These are phyloP conservation scores for Aspergillus egyptiacus DNA, from an alignment of 495 filamentous ascomycete genomes.

Conservation along the genomic window DNA sequence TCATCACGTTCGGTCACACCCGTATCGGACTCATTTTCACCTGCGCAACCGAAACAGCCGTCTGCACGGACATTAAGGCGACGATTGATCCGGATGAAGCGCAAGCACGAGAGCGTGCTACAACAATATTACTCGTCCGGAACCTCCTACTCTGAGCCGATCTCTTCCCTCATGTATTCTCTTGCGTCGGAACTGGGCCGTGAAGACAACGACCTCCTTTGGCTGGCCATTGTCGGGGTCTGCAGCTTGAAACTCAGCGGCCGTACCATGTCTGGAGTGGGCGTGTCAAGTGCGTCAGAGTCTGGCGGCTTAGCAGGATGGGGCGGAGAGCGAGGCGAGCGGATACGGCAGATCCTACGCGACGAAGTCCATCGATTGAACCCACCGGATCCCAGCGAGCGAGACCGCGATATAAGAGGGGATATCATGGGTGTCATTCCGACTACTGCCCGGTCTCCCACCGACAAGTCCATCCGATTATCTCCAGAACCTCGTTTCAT, in stretches of 20 bases:
- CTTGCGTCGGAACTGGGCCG: conserved; percentile 90
- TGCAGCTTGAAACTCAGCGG: conserved; percentile 89
- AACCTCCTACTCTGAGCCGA: conserved; percentile 87
- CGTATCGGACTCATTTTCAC: conserved; percentile 47
- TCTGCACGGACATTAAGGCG: conserved; percentile 65
- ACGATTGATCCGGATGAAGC: conserved; percentile 64
- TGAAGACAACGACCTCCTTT: conserved; percentile 94
- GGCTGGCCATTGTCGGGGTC: conserved; percentile 89
- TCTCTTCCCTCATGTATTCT: conserved; percentile 89
- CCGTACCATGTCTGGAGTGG: conserved; percentile 71
- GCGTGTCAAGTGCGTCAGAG: conserved; percentile 56
- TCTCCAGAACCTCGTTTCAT: conserved; percentile 94
- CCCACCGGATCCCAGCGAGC: conserved; percentile 63
- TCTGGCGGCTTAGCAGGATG: conserved; percentile 63
- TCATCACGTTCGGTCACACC: conserved; percentile 44
- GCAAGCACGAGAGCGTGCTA: conserved; percentile 67
- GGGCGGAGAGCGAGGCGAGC: conserved; percentile 76
- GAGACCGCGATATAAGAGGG: conserved; percentile 43
- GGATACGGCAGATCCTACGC: conserved; percentile 74
- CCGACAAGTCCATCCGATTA: conserved; percentile 85
- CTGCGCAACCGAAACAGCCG: conserved; percentile 53
- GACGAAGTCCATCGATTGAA: conserved; percentile 95
- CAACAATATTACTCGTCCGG: conserved; percentile 78
- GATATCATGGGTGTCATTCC: conserved; percentile 75
- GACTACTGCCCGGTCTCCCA: conserved; percentile 79